Base-by-base conservation (phyloP, 768 basidiomycete genomes). In the Cystofilobasidium bisporidii region DNA sequence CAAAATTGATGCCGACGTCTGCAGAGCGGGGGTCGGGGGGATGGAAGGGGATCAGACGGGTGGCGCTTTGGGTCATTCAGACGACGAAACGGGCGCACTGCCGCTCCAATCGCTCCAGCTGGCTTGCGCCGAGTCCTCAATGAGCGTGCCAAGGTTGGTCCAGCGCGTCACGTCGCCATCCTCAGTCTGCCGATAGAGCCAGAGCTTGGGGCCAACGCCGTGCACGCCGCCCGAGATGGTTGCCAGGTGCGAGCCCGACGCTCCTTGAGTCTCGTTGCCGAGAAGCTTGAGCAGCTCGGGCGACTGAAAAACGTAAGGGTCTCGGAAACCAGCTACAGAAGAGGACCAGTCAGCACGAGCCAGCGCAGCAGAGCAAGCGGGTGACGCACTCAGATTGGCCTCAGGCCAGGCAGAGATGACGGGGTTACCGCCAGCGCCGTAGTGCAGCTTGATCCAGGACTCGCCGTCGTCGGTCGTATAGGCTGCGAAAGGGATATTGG, bases 241-340 rank as follows among this genome's bases (percentile, higher is more conserved):
- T 0, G 64, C 14, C 48, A 72, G 71, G 47, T 61, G 62, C 20
- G 58, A 30, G 56, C 69, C 71, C 3, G 70, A 64, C 1, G 62
- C 67, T 15, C 40, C 50, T 45, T 60, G 33, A 11, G 53, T 40
- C 14, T 41, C 8, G 64, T 65, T 48, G 14, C 28, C 50, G 56
- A 63, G 50, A 26, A 71, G 58, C 20, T 40, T 59, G 28, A 55
- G n/a, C 4, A 72, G 70, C 20, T 56, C 26, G 18, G 72, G 63
- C 22, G 72, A 72, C 11, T 66, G 41, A 68, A 73, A 73, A 38
- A 67, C 64, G 57, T 73, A 73, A 2, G 72, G 72, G 30, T 73
- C 72, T 14, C 72, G 61, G 66, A 71, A 73, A 26, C 72, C 72
- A 18, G 72, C 63, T 63, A 64, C 14, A 24, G 24, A 26, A 41